Evolutionary conservation across 2,329 filamentous ascomycete species (phyloP), one percentile per base, ranked within the genome.

Genomic region (Pseudophaeomoniella oleicola): DNA sequence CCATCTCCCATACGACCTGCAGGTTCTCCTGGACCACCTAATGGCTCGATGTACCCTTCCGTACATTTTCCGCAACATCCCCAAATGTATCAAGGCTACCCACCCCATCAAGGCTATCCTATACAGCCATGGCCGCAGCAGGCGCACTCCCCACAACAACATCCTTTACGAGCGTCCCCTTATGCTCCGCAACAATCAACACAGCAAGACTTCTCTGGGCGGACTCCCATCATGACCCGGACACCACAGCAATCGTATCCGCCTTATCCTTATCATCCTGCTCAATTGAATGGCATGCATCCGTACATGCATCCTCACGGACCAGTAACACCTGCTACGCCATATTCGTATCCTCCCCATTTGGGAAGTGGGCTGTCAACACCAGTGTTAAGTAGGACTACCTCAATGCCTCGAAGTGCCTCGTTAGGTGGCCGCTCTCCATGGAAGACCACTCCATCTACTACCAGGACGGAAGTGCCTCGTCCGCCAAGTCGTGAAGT

Each of bases 1-100:
- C n/a, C 18, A 12, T 34, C 32, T 16, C 32, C 32, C n/a, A 34
- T 34, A 17, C 32, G 18, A 18, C 32, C 32, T 16, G 14, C 17
- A 4, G 16, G 32, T 5, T 12, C 32, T 13, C 11, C 32, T 6
- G 16, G 32, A 17, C 10, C 32, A 34, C 11, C 32, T 9, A n/a
- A 13, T 13, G 14, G 32, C 17, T 27, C n/a, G 9, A 27, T 27
- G 22, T n/a, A 27, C 22, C 22, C 22, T n/a, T 6, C 9, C 22
- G n/a, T 27, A n/a, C 32, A 4, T 6, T 34, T 17, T 34, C 16
- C 32, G 15, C 11, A 13, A 19, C 4, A 15, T 17, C 5, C 32
- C 9, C 32, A 34, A 13, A 12, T 18, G 15, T 34, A 34, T 19
- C 32, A 13, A n/a, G 13, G 17, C 10, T 34, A 17, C 13, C 14